Percentiles rank a stretch among this genome's conserved stretches.
Conservation (phyloP, 768 basidiomycete species). For the Galerina sulciceps region DNA sequence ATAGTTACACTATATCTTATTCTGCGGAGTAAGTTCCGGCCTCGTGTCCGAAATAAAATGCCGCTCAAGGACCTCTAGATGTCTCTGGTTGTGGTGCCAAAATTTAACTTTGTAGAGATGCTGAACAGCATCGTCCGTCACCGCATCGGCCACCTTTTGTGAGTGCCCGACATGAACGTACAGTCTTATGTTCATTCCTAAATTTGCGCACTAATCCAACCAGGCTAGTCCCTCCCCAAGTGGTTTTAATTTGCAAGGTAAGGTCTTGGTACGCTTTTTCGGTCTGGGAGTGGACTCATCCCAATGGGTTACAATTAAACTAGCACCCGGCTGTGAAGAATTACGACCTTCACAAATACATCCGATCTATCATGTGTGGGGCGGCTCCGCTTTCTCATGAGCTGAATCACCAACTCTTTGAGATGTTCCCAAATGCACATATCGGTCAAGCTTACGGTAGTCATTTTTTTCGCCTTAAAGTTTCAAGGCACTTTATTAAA, state of each 20-base stretch:
- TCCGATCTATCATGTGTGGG: constrained; percentile 57
- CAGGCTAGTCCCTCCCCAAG: constrained; percentile 62
- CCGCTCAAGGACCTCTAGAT: constrained; percentile 33
- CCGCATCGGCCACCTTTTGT: constrained; percentile 59
- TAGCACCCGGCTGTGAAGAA: constrained; percentile 58
- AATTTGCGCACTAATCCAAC: not conserved
- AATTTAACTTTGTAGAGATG: constrained; percentile 66
- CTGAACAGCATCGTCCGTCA: constrained; percentile 63
- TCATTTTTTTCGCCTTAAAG: constrained; percentile 3
- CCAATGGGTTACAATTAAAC: not conserved
- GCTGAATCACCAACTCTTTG: constrained; percentile 50
- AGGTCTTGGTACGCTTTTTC: not conserved
- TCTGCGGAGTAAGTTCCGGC: constrained; percentile 48
- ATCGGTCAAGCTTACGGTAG: constrained; percentile 65
- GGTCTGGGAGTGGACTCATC: not conserved
- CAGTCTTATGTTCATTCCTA: not conserved
- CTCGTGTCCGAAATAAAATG: too few relatives aligned
- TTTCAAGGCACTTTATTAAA: not conserved
- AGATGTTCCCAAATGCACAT: constrained; percentile 53
- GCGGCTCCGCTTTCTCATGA: constrained; percentile 64
- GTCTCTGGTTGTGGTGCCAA: constrained; percentile 61
- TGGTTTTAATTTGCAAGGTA: constrained; percentile 62
- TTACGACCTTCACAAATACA: constrained; percentile 45
- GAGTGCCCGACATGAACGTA: constrained; percentile 8
- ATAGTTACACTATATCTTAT: constrained; percentile 62